Evolutionary conservation across 2,329 filamentous ascomycete genomes (phyloP).

Genomic region (Orbilia javanica): DNA sequence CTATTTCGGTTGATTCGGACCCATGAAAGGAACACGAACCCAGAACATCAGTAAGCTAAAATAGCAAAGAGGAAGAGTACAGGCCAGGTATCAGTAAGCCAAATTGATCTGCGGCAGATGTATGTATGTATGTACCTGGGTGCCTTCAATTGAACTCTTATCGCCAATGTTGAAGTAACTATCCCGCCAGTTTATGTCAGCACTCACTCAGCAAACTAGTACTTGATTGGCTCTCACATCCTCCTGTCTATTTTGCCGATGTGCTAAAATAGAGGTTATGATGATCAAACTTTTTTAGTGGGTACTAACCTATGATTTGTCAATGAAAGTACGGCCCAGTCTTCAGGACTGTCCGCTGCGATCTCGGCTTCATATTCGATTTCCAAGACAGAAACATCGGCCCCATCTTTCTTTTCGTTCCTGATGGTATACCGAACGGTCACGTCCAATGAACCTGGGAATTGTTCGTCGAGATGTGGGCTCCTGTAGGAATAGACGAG

Average conservation of each 20-base stretch:
- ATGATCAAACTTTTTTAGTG: background rate
- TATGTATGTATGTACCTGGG: conserved; percentile 66
- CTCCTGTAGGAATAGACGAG: conserved; percentile 67
- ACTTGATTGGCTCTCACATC: conserved; percentile 1
- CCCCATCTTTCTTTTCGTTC: conserved; percentile 74
- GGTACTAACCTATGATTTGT: conserved; percentile 87
- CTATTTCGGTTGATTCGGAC: conserved; percentile 10
- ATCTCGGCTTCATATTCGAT: conserved; percentile 93
- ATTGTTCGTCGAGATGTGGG: conserved; percentile 87
- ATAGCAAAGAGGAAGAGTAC: background rate
- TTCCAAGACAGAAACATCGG: conserved; percentile 77
- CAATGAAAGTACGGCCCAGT: conserved; percentile 77
- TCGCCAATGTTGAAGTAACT: conserved; percentile 76
- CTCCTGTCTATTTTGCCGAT: background rate
- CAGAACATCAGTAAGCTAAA: background rate
- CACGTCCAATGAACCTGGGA: conserved; percentile 84
- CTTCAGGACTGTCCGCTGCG: conserved; percentile 64
- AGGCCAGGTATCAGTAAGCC: conserved; percentile 65
- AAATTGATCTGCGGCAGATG: conserved; percentile 69
- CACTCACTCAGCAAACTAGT: background rate
- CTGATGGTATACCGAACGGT: conserved; percentile 82
- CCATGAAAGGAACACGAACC: conserved; percentile 4
- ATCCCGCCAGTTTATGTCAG: conserved; percentile 33
- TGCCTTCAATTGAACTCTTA: conserved; percentile 73
- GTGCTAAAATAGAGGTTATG: background rate